A percentile compares a stretch with the other conserved stretches of the same genome.
These are phyloP conservation scores for Neopestalotiopsis sp. DNA, from an alignment of 2,329 filamentous ascomycete genomes.

Conservation along the genomic window DNA sequence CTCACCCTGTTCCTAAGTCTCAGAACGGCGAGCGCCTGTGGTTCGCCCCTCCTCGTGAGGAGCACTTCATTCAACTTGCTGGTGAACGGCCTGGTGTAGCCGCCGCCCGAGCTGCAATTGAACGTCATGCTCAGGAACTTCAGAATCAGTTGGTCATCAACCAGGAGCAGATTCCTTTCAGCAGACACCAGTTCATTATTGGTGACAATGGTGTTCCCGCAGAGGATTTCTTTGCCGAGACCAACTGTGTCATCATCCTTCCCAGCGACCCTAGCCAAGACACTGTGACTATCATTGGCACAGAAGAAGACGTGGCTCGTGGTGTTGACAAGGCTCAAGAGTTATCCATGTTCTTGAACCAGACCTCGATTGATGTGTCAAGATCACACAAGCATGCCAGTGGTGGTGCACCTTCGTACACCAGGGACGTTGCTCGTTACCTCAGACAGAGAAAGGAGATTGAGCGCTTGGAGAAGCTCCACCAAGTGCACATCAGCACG, in stretches of 20 bases:
- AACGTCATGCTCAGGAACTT: slow-evolving; percentile 78
- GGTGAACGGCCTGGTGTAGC: slow-evolving; percentile 86
- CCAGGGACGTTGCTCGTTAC: slow-evolving; percentile 86
- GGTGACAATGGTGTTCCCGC: slow-evolving; percentile 80
- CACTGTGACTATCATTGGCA: slow-evolving; percentile 84
- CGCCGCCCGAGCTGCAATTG: slow-evolving; percentile 79
- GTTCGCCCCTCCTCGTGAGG: slow-evolving; percentile 73
- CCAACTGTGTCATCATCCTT: slow-evolving; percentile 86
- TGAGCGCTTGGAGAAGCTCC: slow-evolving; percentile 77
- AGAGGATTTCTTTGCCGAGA: slow-evolving; percentile 87
- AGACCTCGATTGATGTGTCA: slow-evolving; percentile 81
- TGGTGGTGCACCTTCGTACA: slow-evolving; percentile 76
- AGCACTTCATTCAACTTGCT: slow-evolving; percentile 82
- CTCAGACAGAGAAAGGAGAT: slow-evolving; percentile 82
- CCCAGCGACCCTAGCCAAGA: slow-evolving; percentile 81
- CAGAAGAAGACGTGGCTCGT: slow-evolving; percentile 71
- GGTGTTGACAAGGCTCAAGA: slow-evolving; percentile 88
- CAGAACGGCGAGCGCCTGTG: slow-evolving; percentile 68
- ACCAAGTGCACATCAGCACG: slow-evolving; percentile 87
- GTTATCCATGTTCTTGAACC: slow-evolving; percentile 85
- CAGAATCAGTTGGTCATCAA: slow-evolving; percentile 77
- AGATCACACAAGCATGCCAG: slow-evolving; percentile 78
- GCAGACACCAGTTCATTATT: slow-evolving; percentile 93
- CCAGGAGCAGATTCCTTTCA: slow-evolving; percentile 81
- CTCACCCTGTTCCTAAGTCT: slow-evolving; percentile 69